Evolutionary conservation across 2,329 filamentous ascomycete species (phyloP), one percentile per base, ranked within the genome.

Genomic region (Paradendryphiella salina): DNA sequence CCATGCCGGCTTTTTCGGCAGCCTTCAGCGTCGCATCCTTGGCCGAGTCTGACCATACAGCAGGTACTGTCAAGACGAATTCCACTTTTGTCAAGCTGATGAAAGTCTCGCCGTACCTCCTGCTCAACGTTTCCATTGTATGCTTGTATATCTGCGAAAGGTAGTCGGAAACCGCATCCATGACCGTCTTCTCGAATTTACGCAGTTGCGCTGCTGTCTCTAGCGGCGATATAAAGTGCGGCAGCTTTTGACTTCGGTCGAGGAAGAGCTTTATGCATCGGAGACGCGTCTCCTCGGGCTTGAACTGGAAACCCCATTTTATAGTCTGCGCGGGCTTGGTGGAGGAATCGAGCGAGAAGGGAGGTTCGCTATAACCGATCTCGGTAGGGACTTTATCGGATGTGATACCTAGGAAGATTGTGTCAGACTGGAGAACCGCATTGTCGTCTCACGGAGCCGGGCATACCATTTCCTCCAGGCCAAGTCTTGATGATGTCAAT

Each of bases 321-420:
- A 77, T 72, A 7, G 54, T 58, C 56, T 58, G 56, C 26, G 59
- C 15, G 21, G 65, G 50, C 36, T 67, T 63, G 21, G 52, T 21
- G 13, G 49, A 45, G 32, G 59, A 44, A 23, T 69, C 65, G 36
- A 58, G 46, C 13, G 62, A 63, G 32, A 56, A 50, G 26, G 50
- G 17, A 20, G 59, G 21, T 50, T 57, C 60, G 29, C 54, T 79
- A 58, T 87, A 86, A 46, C 77, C 74, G 49, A 92, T 86, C 71
- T 92, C 88, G 11, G 88, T 90, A 1, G 89, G 88, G 1, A 92
- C 88, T 77, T 93, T 93, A 77, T 93, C 88, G 29, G 87, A 90
- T n/a, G 89, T 91, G 74, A 92, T 90, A 34, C 70, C 70, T 73
- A 42, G 8, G 9, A 32, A 9, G 18, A 1, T 32, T 32, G 37